These are phyloP conservation scores for Auxenochlorella pyrenoidosa DNA, from an alignment of 139 green algal genomes.

Conservation along the genomic window DNA sequence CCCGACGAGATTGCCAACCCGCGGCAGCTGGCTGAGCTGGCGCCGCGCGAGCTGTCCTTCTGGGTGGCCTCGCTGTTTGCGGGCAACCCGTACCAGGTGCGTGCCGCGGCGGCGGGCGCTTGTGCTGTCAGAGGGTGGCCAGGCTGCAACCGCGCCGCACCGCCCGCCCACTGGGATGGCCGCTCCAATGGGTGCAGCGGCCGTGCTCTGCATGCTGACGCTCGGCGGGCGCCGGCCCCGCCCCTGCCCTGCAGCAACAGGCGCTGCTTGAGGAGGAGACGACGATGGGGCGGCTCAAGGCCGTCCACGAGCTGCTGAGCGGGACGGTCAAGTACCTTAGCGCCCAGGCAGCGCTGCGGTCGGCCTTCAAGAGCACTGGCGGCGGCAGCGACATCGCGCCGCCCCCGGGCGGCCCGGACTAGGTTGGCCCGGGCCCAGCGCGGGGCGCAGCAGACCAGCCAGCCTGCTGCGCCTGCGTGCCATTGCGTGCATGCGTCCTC, in stretches of 20 bases:
- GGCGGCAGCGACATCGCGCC: not conserved
- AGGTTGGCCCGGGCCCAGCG: not conserved
- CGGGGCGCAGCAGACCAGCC: no score
- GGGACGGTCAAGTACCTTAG: constrained; percentile 40
- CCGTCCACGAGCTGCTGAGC: constrained; percentile 33
- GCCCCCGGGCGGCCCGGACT: constrained; percentile 34
- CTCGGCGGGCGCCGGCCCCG: not conserved
- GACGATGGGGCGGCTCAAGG: constrained; percentile 41
- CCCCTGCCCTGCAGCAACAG: constrained; percentile 38
- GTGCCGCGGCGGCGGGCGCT: not conserved
- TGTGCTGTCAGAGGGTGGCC: no score
- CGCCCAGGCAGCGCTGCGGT: constrained; percentile 40
- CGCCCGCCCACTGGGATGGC: no score
- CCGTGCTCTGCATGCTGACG: no score
- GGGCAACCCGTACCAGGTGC: constrained; percentile 45
- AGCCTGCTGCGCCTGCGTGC: no score
- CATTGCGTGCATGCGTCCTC: no score
- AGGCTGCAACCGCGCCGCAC: no score
- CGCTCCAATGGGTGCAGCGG: no score
- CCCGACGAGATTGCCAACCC: constrained; percentile 36
- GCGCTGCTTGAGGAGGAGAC: constrained; percentile 46
- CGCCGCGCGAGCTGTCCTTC: constrained; percentile 45
- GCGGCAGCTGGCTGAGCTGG: constrained; percentile 37
- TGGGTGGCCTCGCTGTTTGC: constrained; percentile 58
- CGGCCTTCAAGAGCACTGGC: constrained; percentile 33